Evolutionary conservation across 2,329 filamentous ascomycete species (phyloP), one percentile per base, ranked within the genome.

Genomic region (Hymenoscyphus fructigenus): DNA sequence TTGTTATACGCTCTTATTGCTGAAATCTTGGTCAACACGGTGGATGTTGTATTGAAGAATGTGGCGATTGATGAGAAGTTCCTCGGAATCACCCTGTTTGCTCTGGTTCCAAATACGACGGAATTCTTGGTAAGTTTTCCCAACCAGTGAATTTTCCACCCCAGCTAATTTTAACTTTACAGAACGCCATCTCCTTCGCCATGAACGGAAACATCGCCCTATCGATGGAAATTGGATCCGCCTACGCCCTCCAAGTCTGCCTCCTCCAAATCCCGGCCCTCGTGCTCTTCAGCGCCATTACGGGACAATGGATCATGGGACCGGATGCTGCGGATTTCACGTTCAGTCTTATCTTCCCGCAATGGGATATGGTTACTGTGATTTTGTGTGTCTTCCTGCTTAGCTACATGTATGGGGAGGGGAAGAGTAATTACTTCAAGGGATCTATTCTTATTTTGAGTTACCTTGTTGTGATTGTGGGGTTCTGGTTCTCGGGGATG

Each of bases 341-440:
- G 0, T 95, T 95, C 76, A 91, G 88, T 41, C 85, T 99, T 38
- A 92, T 98, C 56, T 98, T 99, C 80, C 95, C 95, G 0, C 95
- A 99, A 77, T 99, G 94, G 94, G 95, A 99, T 77, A 96, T 99
- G 92, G 89, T 98, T 14, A 97, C 92, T 0, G 92, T 98, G 17
- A 97, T 98, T 66, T 81, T 99, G 17, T 97, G 94, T 74, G 93
- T 99, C 20, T 97, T 99, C 81, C 81, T 99, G 64, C 87, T 99
- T 70, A 97, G 93, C 74, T 97, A 98, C 82, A 94, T 99, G 83
- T 96, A 98, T 73, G 92, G 94, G 60, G 95, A 99, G 79, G 95
- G 95, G 50, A 99, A 99, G 86, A 98, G 93, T 82, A 99, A 99
- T 79, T 99, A 99, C 79, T 99, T 99, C 87, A 99, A 99, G 81